Conservation (phyloP, 163 green algal species). For the Chlamydomonas reinhardtii region DNA sequence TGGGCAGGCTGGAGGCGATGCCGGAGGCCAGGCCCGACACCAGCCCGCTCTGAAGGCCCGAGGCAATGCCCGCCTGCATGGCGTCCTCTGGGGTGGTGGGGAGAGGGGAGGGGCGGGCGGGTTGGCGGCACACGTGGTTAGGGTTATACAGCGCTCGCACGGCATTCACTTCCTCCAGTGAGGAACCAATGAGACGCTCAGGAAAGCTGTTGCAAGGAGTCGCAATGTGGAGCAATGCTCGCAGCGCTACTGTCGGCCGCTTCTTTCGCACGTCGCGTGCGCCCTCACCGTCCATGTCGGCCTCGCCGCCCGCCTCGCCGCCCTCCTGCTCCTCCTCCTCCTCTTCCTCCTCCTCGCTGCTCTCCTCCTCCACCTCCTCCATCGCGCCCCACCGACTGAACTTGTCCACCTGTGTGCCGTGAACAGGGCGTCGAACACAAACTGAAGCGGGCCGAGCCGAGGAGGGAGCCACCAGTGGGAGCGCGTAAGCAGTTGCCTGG, state of each 20-base stretch:
- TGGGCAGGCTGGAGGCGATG: constrained; percentile 80
- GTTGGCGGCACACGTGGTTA: no score
- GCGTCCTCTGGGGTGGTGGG: constrained; percentile 61
- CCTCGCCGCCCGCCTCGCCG: constrained; percentile 60
- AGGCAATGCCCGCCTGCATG: constrained; percentile 58
- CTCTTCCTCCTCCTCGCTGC: constrained; percentile 79
- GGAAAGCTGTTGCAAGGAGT: no score
- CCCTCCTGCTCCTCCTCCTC: constrained; percentile 72
- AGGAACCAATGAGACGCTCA: no score
- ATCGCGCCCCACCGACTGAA: constrained; percentile 75
- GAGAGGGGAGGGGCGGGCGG: not conserved
- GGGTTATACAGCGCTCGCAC: no score
- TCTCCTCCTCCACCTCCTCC: constrained; percentile 83
- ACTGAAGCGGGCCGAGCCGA: no score
- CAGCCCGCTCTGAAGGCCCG: constrained; percentile 64
- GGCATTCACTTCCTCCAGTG: no score
- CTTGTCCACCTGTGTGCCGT: constrained; percentile 54
- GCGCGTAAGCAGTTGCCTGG: no score
- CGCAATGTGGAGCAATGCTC: no score
- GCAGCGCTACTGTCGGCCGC: no score
- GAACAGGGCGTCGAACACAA: no score
- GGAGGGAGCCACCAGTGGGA: no score
- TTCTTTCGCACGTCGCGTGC: no score
- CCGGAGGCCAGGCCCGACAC: constrained; percentile 70
- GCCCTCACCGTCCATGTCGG: not conserved